Base-by-base conservation (phyloP, 495 filamentous ascomycete species). In the Sordaria brevicollis region DNA sequence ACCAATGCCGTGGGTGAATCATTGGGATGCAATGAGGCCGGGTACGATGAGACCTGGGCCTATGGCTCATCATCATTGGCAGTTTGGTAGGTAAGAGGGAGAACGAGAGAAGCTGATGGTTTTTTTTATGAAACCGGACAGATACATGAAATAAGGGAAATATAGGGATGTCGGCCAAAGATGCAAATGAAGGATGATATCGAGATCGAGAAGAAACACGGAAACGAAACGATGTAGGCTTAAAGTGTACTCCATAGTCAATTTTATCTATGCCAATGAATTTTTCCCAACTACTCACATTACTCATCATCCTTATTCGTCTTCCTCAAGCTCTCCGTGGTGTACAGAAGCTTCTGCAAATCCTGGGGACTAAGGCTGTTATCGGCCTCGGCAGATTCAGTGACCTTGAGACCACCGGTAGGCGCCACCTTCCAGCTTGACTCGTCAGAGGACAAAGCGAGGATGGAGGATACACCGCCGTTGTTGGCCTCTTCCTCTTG, bases 301-400 rank as follows among this genome's bases (percentile, higher is more conserved):
- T 34, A 78, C 21, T 78, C 76, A 49, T 74, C 75, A 35, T 78
- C 77, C 21, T 65, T 69, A n/a, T 70, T 36, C 4, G 70, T 70
- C 74, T 79, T 97, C 66, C 94, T 85, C 66, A 97, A 81, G 69
- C 88, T 89, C 65, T 88, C 90, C 65, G 93, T 79, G 3, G 83
- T 82, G 79, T 97, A 97, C 67, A 97, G 71, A 1, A 89, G 78
- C 65, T 88, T 87, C 13, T 84, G 80, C 31, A 90, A 70, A 41
- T 84, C 79, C 39, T 82, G 76, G 17, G 80, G 74, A 19, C 69
- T 70, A 62, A 86, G 34, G 34, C 69, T 73, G 17, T 76, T 66
- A 38, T 74, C 29, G 21, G 83, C 68, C 31, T 69, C 68, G 25
- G 72, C 71, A 31, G 38, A 54, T 4, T 39, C 68, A 6, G 66